These are phyloP conservation scores for Lentinula edodes DNA, from an alignment of 768 basidiomycete species.

Conservation along the genomic window DNA sequence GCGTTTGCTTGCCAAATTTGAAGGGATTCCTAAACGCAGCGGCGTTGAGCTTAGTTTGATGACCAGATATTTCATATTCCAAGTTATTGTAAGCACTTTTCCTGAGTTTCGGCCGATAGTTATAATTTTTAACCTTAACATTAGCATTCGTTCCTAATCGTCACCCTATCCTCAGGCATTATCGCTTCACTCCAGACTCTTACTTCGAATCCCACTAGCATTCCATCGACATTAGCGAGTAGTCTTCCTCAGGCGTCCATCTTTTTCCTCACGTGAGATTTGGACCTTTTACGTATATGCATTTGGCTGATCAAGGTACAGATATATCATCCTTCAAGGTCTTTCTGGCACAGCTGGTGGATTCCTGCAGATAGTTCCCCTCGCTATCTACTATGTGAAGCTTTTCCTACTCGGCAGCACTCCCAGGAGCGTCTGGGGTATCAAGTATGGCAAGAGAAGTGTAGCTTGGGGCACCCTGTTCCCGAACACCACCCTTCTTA, in stretches of 20 bases:
- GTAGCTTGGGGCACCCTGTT: constrained; percentile 77
- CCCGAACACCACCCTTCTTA: constrained; percentile 68
- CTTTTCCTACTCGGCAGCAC: constrained; percentile 84
- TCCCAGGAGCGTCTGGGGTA: constrained; percentile 75
- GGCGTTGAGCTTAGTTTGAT: constrained; percentile 87
- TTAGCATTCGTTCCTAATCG: constrained; percentile 91
- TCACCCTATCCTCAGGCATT: constrained; percentile 82
- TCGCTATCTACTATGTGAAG: constrained; percentile 88
- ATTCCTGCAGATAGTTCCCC: constrained; percentile 70
- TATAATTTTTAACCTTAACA: not conserved
- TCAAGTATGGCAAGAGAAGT: constrained; percentile 68
- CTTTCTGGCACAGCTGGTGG: constrained; percentile 74
- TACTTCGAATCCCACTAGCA: constrained; percentile 58
- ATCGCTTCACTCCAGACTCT: constrained; percentile 62
- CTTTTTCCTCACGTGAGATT: constrained; percentile 80
- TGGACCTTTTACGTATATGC: not conserved
- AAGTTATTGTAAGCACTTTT: constrained; percentile 67
- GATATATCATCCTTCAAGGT: constrained; percentile 77
- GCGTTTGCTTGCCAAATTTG: constrained; percentile 73
- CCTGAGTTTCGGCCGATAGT: not conserved
- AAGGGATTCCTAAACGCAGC: constrained; percentile 84
- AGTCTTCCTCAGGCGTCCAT: constrained; percentile 81
- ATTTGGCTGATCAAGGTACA: constrained; percentile 17
- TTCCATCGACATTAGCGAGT: constrained; percentile 66
- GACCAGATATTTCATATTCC: constrained; percentile 89